Percentiles rank a stretch among this genome's conserved stretches.
phyloP scores from a whole-genome alignment of 495 filamentous ascomycete genomes.

The Acidomyces sp. region DNA sequence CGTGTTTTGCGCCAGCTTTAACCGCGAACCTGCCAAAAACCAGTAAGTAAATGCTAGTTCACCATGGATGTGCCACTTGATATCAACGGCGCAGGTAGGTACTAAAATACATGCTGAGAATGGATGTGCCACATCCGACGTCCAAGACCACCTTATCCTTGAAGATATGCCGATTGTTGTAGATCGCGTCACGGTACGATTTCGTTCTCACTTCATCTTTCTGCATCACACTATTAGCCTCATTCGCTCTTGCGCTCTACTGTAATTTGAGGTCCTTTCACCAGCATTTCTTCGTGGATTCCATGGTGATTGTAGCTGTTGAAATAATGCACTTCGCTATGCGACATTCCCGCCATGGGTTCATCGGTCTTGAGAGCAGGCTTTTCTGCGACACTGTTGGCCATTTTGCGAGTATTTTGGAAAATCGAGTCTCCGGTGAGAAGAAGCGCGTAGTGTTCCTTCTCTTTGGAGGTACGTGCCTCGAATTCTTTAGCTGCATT shows the following conservation, averaged over 20 bases:
- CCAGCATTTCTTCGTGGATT: constrained; percentile 97
- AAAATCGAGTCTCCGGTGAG: too few species aligned
- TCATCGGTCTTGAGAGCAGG: constrained; percentile 20
- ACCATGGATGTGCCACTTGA: constrained; percentile 84
- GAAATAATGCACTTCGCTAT: constrained; percentile 93
- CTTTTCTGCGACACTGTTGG: not conserved
- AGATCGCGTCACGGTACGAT: constrained; percentile 92
- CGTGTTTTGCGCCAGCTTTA: constrained; percentile 81
- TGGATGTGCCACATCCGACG: constrained; percentile 90
- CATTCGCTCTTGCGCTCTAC: not conserved
- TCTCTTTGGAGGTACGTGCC: too few species aligned
- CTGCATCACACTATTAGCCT: constrained; percentile 31
- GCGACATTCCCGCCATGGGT: constrained; percentile 30
- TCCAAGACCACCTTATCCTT: constrained; percentile 96
- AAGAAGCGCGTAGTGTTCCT: too few species aligned
- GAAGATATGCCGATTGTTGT: constrained; percentile 91
- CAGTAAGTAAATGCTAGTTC: constrained; percentile 47
- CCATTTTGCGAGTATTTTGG: too few species aligned
- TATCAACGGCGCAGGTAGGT: not conserved
- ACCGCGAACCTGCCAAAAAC: constrained; percentile 80
- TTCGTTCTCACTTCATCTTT: constrained; percentile 96
- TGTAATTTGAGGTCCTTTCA: constrained; percentile 36
- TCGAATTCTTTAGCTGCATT: too few species aligned
- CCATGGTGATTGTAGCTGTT: constrained; percentile 97
- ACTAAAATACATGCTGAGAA: constrained; percentile 59